Conservation (phyloP, 2,329 filamentous ascomycete genomes). For the Colletotrichum simmondsii region DNA sequence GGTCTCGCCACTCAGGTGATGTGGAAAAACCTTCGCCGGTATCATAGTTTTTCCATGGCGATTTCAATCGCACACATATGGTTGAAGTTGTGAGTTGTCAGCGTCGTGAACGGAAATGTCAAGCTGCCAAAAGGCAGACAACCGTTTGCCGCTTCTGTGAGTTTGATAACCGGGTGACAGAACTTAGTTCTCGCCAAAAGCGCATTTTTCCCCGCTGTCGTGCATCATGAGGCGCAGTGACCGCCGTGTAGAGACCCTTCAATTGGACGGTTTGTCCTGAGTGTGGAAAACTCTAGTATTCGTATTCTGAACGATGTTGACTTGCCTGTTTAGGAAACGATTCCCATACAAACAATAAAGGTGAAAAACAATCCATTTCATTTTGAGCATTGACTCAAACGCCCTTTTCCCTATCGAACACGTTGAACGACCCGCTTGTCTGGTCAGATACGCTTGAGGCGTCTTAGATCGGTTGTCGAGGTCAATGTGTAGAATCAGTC, state of each 20-base stretch:
- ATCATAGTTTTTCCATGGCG: too few species aligned
- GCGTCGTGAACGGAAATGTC: background rate
- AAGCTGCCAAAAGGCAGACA: background rate
- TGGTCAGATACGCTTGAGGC: background rate
- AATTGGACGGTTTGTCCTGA: background rate
- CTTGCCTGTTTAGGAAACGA: background rate
- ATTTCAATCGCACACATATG: background rate
- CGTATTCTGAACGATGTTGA: background rate
- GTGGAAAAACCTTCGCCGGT: too few species aligned
- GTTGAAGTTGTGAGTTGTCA: background rate
- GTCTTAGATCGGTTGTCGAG: background rate
- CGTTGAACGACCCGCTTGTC: background rate
- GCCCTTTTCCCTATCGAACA: background rate
- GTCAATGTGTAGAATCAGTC: background rate
- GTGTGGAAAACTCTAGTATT: background rate
- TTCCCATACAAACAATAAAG: background rate
- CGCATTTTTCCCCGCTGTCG: background rate
- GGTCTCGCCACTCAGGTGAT: background rate
- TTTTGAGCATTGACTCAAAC: background rate
- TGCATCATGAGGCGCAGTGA: background rate
- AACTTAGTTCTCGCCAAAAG: background rate
- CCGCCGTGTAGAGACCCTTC: background rate
- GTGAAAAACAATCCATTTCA: background rate
- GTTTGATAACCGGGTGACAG: background rate
- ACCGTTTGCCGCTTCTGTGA: background rate